Base-by-base conservation (phyloP, 208 protist species). In the Acanthamoeba triangularis region DNA sequence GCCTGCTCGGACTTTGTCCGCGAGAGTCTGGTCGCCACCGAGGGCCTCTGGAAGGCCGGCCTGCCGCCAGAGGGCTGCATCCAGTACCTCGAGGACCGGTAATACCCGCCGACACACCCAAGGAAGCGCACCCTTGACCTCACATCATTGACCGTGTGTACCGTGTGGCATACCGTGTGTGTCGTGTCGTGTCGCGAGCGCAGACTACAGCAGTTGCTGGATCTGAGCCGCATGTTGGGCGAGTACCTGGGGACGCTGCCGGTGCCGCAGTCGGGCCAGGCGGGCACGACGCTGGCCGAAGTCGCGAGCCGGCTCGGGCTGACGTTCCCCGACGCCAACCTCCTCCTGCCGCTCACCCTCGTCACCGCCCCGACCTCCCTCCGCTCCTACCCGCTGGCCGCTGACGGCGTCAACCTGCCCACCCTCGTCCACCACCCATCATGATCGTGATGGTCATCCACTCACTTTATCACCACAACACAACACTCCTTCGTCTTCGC, bases 81-180 rank as follows among this genome's bases (percentile, higher is more conserved):
- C 23, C 74, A 82, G 37, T 82, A 82, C 74, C 74, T 82, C 8
- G 74, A 82, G 25, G 74, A 82, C 41, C 20, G 74, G 74, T 82
- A 49, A 35, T 0, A 14, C 5, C 41, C 41, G 1, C 5, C 41
- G 28, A 11, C 20, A 76, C 13, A 14, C 3, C n/a, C 67, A 6
- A 2, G 67, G 1, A 37, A 1, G 11, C 33, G 3, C 13, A 1
- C 10, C n/a, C n/a, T 37, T 10, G 6, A 35, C 18, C 16, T 80
- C 54, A 2, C 54, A 59, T 20, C 54, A 59, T 14, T 59, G 54
- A 13, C 18, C 18, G 18, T 7, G 54, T 59, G 54, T 14, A 1
- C 1, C 54, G 54, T 20, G 54, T 59, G 5, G 49, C 49, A 13
- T 54, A 13, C 49, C 13, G 49, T 7, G 59, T 63, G 0, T 1